These are phyloP conservation scores for Nitzschia sp. DNA, from an alignment of 108 stramenopile genomes.

Conservation along the genomic window DNA sequence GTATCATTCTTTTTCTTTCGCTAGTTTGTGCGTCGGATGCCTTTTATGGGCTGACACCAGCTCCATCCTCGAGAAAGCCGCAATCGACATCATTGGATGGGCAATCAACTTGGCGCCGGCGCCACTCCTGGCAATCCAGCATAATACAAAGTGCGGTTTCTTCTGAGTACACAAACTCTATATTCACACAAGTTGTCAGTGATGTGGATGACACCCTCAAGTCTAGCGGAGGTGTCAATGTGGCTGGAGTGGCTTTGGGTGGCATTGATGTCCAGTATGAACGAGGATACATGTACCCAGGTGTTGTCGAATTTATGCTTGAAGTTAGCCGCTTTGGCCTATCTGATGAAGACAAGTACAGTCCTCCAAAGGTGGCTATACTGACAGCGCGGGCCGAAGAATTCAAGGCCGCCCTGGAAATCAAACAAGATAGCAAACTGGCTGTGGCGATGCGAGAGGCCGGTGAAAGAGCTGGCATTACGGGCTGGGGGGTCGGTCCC, in stretches of 20 bases:
- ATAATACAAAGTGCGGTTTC: slow-evolving; percentile 1
- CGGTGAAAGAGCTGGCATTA: slow-evolving; percentile 68
- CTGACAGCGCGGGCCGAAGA: slow-evolving; percentile 94
- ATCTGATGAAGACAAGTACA: slow-evolving; percentile 14
- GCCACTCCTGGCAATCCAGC: neutral
- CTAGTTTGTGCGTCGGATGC: too few relatives aligned
- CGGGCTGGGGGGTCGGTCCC: slow-evolving; percentile 90
- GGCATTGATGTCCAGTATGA: slow-evolving; percentile 94
- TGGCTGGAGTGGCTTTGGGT: slow-evolving; percentile 85
- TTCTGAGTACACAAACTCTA: slow-evolving; percentile 1
- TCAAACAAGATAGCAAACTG: slow-evolving; percentile 80
- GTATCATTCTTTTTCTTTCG: too few relatives aligned
- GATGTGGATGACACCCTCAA: slow-evolving; percentile 97
- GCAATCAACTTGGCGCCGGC: too few relatives aligned
- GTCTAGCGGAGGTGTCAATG: slow-evolving; percentile 85
- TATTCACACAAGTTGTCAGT: slow-evolving; percentile 58
- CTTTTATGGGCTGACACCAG: too few relatives aligned
- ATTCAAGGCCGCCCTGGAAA: slow-evolving; percentile 92
- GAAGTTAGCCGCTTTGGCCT: slow-evolving; percentile 63
- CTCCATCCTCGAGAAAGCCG: too few relatives aligned
- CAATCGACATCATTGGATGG: too few relatives aligned
- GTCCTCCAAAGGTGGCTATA: slow-evolving; percentile 91
- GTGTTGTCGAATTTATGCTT: slow-evolving; percentile 92
- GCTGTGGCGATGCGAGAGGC: slow-evolving; percentile 73
- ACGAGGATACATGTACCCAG: slow-evolving; percentile 93